Evolutionary conservation across 2,329 filamentous ascomycete genomes (phyloP), one percentile per base, ranked within the genome.

Genomic region (Mycosphaerelloides madeirae): DNA sequence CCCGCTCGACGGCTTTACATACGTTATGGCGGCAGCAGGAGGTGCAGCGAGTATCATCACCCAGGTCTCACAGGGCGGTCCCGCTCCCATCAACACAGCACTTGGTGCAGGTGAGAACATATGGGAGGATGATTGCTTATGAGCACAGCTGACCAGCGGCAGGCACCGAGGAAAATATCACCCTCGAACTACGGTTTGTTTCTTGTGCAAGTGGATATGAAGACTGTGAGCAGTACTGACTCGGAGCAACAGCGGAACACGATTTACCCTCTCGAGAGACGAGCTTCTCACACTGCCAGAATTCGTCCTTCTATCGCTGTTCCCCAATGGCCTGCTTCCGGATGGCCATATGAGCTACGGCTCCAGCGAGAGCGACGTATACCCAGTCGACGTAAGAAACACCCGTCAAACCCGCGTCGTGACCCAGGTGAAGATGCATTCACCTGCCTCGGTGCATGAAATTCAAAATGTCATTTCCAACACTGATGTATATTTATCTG

Each of bases 21-120:
- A 94, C 80, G 81, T 95, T 67, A 98, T 98, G 93, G 90, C 93
- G 71, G 87, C 89, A 67, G 90, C 91, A 71, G 91, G 91, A 77
- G 91, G 90, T 73, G 87, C 90, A 60, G 85, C 90, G 74, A 97
- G 93, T 80, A 95, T 98, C 66, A 95, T 98, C 73, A 98, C 93
- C 70, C 93, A 98, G 74, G 93, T 98, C 60, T 90, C 95, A 66
- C 93, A 98, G 71, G 85, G 85, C 55, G 90, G 85, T 39, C 77
- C 79, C 16, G 86, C 89, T 60, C 86, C 90, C 29, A 81, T 96
- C 58, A 95, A 93, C 68, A 85, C 87, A 20, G 52, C 61, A 43
- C 76, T 97, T 49, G 88, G 87, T 80, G 87, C 87, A 43, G 43
- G 50, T 46, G 37, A 25, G 38, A 15, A 29, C 3, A 3, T 6